Evolutionary conservation across 1,139 yeast genomes (phyloP), one percentile per base, ranked within the genome.

Genomic region (Suhomyces chickasaworum): DNA sequence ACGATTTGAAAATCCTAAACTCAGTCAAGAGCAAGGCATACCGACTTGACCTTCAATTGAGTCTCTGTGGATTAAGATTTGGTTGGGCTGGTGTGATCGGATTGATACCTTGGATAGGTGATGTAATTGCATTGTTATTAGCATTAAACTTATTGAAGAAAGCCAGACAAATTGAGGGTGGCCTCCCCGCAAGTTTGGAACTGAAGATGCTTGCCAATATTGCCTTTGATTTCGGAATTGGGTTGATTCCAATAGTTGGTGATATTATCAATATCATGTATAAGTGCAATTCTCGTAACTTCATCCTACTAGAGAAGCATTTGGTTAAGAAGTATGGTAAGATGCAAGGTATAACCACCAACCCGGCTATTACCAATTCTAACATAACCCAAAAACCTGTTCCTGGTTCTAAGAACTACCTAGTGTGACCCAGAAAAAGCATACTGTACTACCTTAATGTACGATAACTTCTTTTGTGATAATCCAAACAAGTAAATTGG

Each of bases 21-120:
- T 70, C 76, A 15, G 83, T 85, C 31, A 75, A 81, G 56, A 69
- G 81, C 41, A 71, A 80, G 47, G 91, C 88, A 2, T 84, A 85
- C 59, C 70, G 82, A 42, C 65, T 85, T 52, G 95, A 87, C 59
- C 73, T 84, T 59, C 75, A 77, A 48, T 77, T 86, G 61, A 74
- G 78, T 46, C 48, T 84, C 39, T 80, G 86, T 60, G 93, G 95
- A 0, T 59, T 82, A 22, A 67, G 88, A 39, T 58, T 84, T 32
- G 95, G 95, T 2, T 84, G 89, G 86, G 77, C 86, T 2, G 88
- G 86, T 1, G 53, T 87, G 12, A 77, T 87, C 50, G 91, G 91
- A 2, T 57, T 87, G 12, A 57, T 88, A 25, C 96, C 96, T 0
- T 69, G 80, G 64, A 63, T 83, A 20, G 90, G 90, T 7, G 84